A percentile compares a stretch with the other conserved stretches of the same genome.
Conservation (phyloP, 176 grass and related monocot species). For the Aegilops tauschii region DNA sequence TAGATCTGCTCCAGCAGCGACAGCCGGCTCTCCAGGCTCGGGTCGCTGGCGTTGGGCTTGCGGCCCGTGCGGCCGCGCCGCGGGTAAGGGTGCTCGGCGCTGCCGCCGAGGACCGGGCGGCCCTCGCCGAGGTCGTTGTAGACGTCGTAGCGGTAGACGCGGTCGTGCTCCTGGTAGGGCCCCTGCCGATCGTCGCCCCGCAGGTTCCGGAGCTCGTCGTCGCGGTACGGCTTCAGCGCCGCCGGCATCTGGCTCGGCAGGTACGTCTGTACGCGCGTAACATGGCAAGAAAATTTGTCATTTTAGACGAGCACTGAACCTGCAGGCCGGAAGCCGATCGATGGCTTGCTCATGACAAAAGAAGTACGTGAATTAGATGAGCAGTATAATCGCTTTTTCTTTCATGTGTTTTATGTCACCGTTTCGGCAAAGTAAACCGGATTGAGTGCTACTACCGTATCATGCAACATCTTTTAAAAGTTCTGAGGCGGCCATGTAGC, state of each 20-base stretch:
- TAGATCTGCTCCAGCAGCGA: slow-evolving; percentile 47
- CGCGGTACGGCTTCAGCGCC: slow-evolving; percentile 56
- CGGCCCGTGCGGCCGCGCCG: slow-evolving; percentile 28
- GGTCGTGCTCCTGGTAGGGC: slow-evolving; percentile 53
- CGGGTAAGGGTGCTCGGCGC: slow-evolving; percentile 3
- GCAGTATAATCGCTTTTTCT: too few species aligned
- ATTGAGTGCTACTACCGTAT: too few species aligned
- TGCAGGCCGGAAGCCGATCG: too few species aligned
- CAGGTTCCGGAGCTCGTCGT: slow-evolving; percentile 61
- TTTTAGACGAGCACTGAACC: too few species aligned
- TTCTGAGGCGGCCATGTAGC: background rate
- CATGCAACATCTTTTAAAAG: background rate
- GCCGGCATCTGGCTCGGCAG: slow-evolving; percentile 64
- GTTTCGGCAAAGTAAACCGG: too few species aligned
- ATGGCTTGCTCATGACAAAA: too few species aligned
- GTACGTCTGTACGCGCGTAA: slow-evolving; percentile 32
- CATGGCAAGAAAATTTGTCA: too few species aligned
- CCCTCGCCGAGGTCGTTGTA: slow-evolving; percentile 84
- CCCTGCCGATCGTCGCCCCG: slow-evolving; percentile 46
- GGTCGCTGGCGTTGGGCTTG: slow-evolving; percentile 12
- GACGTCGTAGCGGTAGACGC: slow-evolving; percentile 65
- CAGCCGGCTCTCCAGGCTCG: slow-evolving; percentile 50
- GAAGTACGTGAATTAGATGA: too few species aligned
- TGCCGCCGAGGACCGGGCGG: slow-evolving; percentile 62
- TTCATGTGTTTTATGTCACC: too few species aligned